Conservation (phyloP, 2,329 filamentous ascomycete genomes). For the Zymoseptoria crescenta region DNA sequence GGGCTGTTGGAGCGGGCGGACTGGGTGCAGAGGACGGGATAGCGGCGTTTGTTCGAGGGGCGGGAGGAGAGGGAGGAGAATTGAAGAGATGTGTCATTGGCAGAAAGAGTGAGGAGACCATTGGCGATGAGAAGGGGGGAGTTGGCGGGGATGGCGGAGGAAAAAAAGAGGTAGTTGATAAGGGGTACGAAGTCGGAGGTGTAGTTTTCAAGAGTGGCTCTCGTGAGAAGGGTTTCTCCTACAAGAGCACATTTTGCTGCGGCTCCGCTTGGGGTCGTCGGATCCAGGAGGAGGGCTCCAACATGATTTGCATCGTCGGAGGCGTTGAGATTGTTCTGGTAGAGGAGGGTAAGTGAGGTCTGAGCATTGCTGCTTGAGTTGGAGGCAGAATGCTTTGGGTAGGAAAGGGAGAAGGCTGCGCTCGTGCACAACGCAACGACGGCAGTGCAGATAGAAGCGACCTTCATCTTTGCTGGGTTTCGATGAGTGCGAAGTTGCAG, state of each 20-base stretch:
- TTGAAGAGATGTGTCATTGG: not conserved
- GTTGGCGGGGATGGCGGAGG: constrained; percentile 19
- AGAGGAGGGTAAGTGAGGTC: constrained; percentile 44
- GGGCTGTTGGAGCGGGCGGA: constrained; percentile 32
- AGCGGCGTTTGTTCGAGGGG: constrained; percentile 21
- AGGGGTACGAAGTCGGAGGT: constrained; percentile 39
- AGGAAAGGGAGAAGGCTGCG: not conserved
- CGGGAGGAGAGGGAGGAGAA: constrained; percentile 23
- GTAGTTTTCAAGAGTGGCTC: constrained; percentile 36
- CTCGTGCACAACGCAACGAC: not conserved
- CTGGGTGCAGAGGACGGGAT: constrained; percentile 47
- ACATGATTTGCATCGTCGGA: constrained; percentile 47
- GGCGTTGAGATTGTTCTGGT: constrained; percentile 49
- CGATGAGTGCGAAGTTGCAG: not conserved
- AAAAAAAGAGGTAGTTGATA: constrained; percentile 40
- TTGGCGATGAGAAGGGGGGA: constrained; percentile 22
- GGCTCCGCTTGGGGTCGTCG: constrained; percentile 32
- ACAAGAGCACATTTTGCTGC: constrained; percentile 39
- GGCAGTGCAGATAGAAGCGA: not conserved
- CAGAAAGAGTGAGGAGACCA: not conserved
- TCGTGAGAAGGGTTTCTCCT: constrained; percentile 42
- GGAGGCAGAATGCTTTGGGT: not conserved
- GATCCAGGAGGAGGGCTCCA: constrained; percentile 44
- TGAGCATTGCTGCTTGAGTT: constrained; percentile 26
- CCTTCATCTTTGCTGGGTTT: not conserved